Conservation (phyloP, 1,284 basidiomycete genomes). For the Cystobasidium slooffiae region DNA sequence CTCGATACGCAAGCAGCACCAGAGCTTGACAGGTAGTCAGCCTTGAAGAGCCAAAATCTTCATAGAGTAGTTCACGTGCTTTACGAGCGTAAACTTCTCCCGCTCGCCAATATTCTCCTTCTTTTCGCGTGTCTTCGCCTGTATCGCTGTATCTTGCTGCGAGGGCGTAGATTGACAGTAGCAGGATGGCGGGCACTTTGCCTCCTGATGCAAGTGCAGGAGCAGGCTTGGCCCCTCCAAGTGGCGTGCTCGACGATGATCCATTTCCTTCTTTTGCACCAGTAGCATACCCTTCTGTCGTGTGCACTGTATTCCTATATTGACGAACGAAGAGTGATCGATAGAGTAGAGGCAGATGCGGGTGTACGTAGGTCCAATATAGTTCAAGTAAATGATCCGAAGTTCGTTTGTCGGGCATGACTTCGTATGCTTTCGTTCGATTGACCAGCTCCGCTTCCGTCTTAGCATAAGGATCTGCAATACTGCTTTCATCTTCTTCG, state of each 20-base stretch:
- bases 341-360: slow-evolving; percentile 63
- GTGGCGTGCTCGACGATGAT: background rate
- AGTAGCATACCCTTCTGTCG: slow-evolving; percentile 45
- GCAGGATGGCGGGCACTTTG: slow-evolving; percentile 67
- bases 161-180: slow-evolving; percentile 76
- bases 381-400: slow-evolving; percentile 73
- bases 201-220: slow-evolving; percentile 45
- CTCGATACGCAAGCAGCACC: slow-evolving; percentile 76
- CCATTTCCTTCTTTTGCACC: slow-evolving; percentile 32
- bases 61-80: slow-evolving; percentile 74
- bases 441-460: slow-evolving; percentile 57
- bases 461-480: slow-evolving; percentile 47
- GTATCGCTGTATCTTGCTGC: slow-evolving; percentile 68
- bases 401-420: slow-evolving; percentile 59
- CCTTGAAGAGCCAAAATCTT: slow-evolving; percentile 67
- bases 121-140: slow-evolving; percentile 59
- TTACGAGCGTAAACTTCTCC: slow-evolving; percentile 73
- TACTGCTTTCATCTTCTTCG: background rate
- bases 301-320: slow-evolving; percentile 56
- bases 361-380: slow-evolving; percentile 79
- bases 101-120: slow-evolving; percentile 73
- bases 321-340: slow-evolving; percentile 70
- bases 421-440: slow-evolving; percentile 50
- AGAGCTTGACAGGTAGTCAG: slow-evolving; percentile 76
- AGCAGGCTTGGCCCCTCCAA: slow-evolving; percentile 32